Evolutionary conservation across 345 rosid genomes (phyloP), one percentile per base, ranked within the genome.

Genomic region (Limnanthes douglasii): DNA sequence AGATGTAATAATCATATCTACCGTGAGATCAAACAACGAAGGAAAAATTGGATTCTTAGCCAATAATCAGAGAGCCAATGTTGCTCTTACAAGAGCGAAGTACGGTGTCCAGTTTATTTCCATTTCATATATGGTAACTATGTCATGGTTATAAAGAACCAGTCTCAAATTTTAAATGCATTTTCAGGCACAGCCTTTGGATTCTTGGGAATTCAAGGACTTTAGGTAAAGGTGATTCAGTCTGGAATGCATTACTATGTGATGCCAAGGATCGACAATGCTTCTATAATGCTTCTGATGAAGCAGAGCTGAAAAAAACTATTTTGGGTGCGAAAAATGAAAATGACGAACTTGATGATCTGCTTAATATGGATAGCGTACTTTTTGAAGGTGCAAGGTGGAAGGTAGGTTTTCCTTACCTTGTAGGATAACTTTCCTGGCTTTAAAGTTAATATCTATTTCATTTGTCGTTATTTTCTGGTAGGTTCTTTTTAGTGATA

Each of bases 1-100:
- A 34, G 77, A 70, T 25, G 53, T 70, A 18, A 56, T 70, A 5
- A 62, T 70, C 16, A 26, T 70, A n/a, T 70, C 78, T 11, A 66
- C 78, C 10, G 70, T 70, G 9, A 49, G 78, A 43, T 55, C 56
- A 17, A 70, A 70, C 10, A 20, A 13, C 22, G 31, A 23, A 14
- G 73, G 78, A 31, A 14, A 31, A 1, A 37, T 62, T 1, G 78
- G 78, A 11, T 70, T 66, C 34, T 22, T 66, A 35, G 48, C 64
- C 31, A 48, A 57, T 48, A 21, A 18, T 27, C 66, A 56, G 23
- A 56, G 66, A 39, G 41, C 63, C 11, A 65, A 65, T 33, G 71
- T 66, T 6, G 53, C 64, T 8, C 45, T 66, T 29, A 66, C 68
- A 3, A 64, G 70, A 0, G 68, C 70, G 2, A 66, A 73, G 78